These are phyloP conservation scores for Sistotremastrum suecicum DNA, from an alignment of 768 basidiomycete genomes.

Conservation along the genomic window DNA sequence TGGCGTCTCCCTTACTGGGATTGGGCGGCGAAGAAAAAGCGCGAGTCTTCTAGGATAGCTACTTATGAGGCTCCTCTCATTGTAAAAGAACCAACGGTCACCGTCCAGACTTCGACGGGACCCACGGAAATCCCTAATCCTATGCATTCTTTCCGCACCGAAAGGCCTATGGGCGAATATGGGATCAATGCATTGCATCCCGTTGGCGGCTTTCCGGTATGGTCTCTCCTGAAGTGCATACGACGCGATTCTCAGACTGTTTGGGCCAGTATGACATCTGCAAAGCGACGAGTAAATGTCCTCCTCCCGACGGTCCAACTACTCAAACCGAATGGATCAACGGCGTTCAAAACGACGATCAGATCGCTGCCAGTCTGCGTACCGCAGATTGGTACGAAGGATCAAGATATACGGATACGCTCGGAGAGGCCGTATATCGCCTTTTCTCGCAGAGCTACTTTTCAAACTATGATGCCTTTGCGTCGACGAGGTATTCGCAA, in stretches of 20 bases:
- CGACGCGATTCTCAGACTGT: no score
- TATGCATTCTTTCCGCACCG: slow-evolving; percentile 22
- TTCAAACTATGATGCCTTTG: neutral
- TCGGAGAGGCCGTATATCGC: neutral
- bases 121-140: slow-evolving; percentile 18
- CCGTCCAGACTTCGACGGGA: no score
- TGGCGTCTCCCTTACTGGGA: slow-evolving; percentile 37
- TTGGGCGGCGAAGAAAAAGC: slow-evolving; percentile 23
- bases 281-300: no score
- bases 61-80: no score
- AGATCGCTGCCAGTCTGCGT: slow-evolving; percentile 1
- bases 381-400: slow-evolving; percentile 3
- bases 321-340: neutral
- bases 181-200: slow-evolving; percentile 6
- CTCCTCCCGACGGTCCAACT: no score
- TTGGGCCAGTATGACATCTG: no score
- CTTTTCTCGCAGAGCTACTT: slow-evolving; percentile 3
- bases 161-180: slow-evolving; percentile 11
- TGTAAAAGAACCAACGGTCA: no score
- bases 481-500: no score
- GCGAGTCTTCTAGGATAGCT: no score
- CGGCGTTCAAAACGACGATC: slow-evolving; percentile 1
- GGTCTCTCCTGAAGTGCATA: slow-evolving; percentile 27
- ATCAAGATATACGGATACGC: neutral
- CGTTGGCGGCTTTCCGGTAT: slow-evolving; percentile 15